Base-by-base conservation (phyloP, 257 asterid species). In the Solanum megistacrolobum region DNA sequence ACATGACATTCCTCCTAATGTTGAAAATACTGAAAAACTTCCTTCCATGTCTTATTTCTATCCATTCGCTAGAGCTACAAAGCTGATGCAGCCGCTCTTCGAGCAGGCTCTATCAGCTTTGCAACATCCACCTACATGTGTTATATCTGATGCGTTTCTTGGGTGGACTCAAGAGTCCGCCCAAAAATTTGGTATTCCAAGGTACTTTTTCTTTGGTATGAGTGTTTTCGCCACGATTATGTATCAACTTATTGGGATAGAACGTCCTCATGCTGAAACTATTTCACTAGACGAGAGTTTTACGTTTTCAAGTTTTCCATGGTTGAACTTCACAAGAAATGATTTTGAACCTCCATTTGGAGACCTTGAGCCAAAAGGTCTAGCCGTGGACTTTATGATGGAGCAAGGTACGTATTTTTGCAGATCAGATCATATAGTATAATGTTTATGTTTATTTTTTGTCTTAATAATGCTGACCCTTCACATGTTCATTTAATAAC, bases 131-230 rank as follows among this genome's bases (percentile, higher is more conserved):
- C 90, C 89, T 20, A 86, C 92, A 2, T 94, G 96, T 92, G 41
- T 96, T 0, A 87, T 96, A 1, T 95, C 98, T 9, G 98, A 96
- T 58, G 86, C 84, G 1, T 93, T 93, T 36, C 89, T 95, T 1
- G 98, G 96, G 0, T 96, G 97, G 93, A 95, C 98, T 8, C 92
- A 88, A 14, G 48, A 90, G 2, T 91, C 92, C 0, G 98, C 98
- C 2, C 32, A 85, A 1, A 91, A 89, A 46, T 48, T 90, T 2
- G 87, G 90, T 0, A 89, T 95, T n/a, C 99, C 98, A 0, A 85
- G 95, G 72, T 73, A 93, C 0, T 91, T 34, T 1, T 96, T 91
- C 62, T 92, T 31, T 46, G 99, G 98, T 7, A 93, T 91, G 93
- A 92, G 96, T 9, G 87, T 78, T 3, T 96, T 94, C 83, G 87